Evolutionary conservation across 768 basidiomycete species (phyloP).

Genomic region (Suillus alpinus): DNA sequence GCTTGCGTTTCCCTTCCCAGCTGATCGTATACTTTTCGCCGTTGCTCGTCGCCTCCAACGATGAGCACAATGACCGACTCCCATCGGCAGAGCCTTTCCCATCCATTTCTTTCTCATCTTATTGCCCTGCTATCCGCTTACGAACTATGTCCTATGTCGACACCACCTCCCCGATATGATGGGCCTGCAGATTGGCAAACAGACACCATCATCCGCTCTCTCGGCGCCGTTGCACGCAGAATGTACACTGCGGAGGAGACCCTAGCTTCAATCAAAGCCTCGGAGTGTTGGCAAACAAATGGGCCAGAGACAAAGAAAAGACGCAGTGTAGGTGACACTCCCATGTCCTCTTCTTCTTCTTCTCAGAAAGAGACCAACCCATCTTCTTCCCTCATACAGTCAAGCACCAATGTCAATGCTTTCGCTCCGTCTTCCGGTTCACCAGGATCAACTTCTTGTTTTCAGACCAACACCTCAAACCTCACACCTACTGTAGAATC

Average conservation of each 20-base stretch:
- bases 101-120: slow-evolving; percentile 52
- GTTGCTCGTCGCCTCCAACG: slow-evolving; percentile 22
- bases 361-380: slow-evolving; percentile 26
- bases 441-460: background rate
- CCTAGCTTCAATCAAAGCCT: slow-evolving; percentile 38
- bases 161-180: slow-evolving; percentile 52
- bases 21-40: background rate
- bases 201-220: slow-evolving; percentile 51
- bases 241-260: slow-evolving; percentile 56
- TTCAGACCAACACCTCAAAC: background rate
- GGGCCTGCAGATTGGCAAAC: slow-evolving; percentile 60
- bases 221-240: slow-evolving; percentile 48
- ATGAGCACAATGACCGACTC: slow-evolving; percentile 32
- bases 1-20: background rate
- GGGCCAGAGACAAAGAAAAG: slow-evolving; percentile 46
- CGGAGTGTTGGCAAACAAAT: slow-evolving; percentile 29
- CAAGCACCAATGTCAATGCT: slow-evolving; percentile 14
- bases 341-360: slow-evolving; percentile 27
- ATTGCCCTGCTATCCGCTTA: slow-evolving; percentile 58
- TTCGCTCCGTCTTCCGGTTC: background rate
- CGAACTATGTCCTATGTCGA: slow-evolving; percentile 49
- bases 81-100: slow-evolving; percentile 17
- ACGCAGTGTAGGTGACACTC: slow-evolving; percentile 37
- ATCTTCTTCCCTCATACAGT: slow-evolving; percentile 21
- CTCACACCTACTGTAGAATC: background rate